A percentile compares a stretch with the other conserved stretches of the same genome.
These are phyloP conservation scores for Trichoderma koningii DNA, from an alignment of 2,329 filamentous ascomycete species.

Conservation along the genomic window DNA sequence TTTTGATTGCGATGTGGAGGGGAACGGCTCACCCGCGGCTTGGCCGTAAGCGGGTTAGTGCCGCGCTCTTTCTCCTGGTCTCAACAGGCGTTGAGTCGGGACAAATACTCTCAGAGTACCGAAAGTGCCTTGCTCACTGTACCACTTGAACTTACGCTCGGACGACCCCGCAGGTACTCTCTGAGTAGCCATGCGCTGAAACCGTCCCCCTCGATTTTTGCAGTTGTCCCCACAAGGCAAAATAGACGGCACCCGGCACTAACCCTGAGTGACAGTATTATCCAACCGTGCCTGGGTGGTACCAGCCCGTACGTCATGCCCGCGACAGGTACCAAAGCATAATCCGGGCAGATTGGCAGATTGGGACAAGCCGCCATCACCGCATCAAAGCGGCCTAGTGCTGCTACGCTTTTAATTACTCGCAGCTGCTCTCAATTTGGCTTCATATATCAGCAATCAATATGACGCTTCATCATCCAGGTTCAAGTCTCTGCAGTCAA, in stretches of 20 bases:
- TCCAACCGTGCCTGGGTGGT: background rate
- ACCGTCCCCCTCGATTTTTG: background rate
- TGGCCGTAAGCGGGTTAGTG: slow-evolving; percentile 7
- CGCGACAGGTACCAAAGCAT: slow-evolving; percentile 21
- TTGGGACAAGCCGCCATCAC: background rate
- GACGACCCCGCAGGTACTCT: background rate
- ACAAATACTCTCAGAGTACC: background rate
- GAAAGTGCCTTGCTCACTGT: too few species aligned
- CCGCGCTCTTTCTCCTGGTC: background rate
- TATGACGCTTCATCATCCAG: background rate
- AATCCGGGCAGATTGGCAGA: background rate
- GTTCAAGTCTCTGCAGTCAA: background rate
- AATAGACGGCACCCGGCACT: background rate
- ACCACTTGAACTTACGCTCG: too few species aligned
- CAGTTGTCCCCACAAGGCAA: slow-evolving; percentile 18
- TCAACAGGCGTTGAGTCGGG: background rate
- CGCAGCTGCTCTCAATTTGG: slow-evolving; percentile 1
- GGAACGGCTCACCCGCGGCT: slow-evolving; percentile 15
- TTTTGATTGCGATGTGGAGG: slow-evolving; percentile 23
- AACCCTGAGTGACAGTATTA: background rate
- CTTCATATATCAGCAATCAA: background rate
- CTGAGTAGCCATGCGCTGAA: background rate
- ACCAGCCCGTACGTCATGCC: slow-evolving; percentile 18
- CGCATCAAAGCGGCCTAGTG: background rate
- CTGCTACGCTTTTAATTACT: slow-evolving; percentile 12